Base-by-base conservation (phyloP, 768 basidiomycete genomes). In the Russula olivacea region DNA sequence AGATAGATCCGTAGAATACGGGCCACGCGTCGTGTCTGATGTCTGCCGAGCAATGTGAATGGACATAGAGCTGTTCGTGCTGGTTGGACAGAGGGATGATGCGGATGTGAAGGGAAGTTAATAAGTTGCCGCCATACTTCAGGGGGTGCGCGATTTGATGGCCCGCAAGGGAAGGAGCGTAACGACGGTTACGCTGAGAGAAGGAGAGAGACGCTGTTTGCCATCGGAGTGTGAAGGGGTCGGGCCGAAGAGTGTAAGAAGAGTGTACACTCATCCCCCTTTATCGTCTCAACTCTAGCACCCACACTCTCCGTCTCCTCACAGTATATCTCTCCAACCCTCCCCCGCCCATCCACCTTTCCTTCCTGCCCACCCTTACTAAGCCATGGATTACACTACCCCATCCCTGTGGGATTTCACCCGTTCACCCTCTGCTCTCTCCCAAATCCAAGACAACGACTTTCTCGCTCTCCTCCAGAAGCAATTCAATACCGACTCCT, bases 401-500 rank as follows among this genome's bases (percentile, higher is more conserved):
- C 74, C 81, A 47, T 76, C 81, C 21, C 80, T 87, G 72, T 89
- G 89, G 88, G 87, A 89, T 68, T 77, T 87, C 61, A 76, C 73
- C 15, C 68, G 66, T 15, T 67, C 84, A 2, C 74, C 82, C 15
- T 72, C 80, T 21, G 73, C 81, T 38, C 83, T 88, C 76, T 78
- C 86, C 7, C 83, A 85, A 49, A 74, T 90, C 48, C 79, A 84
- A 12, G 88, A 91, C 70, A 85, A 85, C 69, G 88, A 90, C 74
- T 88, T 92, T 65, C 81, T 91, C 49, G 82, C 86, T 12, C 79
- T 91, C 55, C 79, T 92, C 2, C 85, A 87, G 70, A 90, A 89
- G 69, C 89, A 91, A 73, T 90, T 88, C 69, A 77, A 82, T 38
- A 67, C 73, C 23, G 68, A 74, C 28, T 55, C 71, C 19, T 63